Percentiles rank a stretch among this genome's conserved stretches.
Evolutionary conservation across 2,329 filamentous ascomycete species (phyloP).

Genomic region (Huntiella savannae): DNA sequence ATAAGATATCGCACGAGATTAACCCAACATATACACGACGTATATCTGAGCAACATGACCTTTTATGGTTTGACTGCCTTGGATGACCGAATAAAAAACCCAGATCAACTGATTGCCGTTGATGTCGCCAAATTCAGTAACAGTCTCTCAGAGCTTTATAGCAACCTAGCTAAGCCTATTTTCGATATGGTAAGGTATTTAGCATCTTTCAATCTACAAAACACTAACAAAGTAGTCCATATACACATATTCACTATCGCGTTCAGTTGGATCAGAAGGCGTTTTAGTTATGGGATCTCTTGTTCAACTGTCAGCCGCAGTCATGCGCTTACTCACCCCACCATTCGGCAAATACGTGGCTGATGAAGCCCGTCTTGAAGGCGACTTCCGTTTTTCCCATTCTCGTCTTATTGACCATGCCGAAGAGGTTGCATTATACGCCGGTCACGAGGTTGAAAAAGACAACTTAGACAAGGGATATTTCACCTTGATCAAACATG

Average conservation of each 20-base stretch:
- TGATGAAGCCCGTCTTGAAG: slow-evolving; percentile 83
- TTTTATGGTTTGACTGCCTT: slow-evolving; percentile 92
- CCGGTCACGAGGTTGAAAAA: slow-evolving; percentile 84
- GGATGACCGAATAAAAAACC: slow-evolving; percentile 95
- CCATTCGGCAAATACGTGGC: slow-evolving; percentile 96
- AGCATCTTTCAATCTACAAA: slow-evolving; percentile 14
- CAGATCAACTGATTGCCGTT: slow-evolving; percentile 90
- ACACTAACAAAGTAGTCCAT: slow-evolving; percentile 35
- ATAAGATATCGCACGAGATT: slow-evolving; percentile 82
- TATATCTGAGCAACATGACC: slow-evolving; percentile 91
- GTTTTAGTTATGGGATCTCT: slow-evolving; percentile 88
- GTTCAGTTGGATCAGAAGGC: slow-evolving; percentile 89
- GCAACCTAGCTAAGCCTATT: slow-evolving; percentile 84
- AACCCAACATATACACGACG: slow-evolving; percentile 87
- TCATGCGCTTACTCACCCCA: slow-evolving; percentile 87
- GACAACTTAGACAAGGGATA: slow-evolving; percentile 95
- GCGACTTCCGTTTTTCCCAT: slow-evolving; percentile 91
- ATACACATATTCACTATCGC: slow-evolving; percentile 85
- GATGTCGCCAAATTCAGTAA: slow-evolving; percentile 95
- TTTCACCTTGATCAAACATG: slow-evolving; percentile 96
- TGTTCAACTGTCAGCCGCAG: slow-evolving; percentile 77
- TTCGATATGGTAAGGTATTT: slow-evolving; percentile 56
- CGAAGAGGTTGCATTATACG: slow-evolving; percentile 84
- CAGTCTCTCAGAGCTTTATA: slow-evolving; percentile 84
- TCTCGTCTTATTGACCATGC: slow-evolving; percentile 87